Base-by-base conservation (phyloP, 345 rosid genomes). In the Rhizophora apiculata region DNA sequence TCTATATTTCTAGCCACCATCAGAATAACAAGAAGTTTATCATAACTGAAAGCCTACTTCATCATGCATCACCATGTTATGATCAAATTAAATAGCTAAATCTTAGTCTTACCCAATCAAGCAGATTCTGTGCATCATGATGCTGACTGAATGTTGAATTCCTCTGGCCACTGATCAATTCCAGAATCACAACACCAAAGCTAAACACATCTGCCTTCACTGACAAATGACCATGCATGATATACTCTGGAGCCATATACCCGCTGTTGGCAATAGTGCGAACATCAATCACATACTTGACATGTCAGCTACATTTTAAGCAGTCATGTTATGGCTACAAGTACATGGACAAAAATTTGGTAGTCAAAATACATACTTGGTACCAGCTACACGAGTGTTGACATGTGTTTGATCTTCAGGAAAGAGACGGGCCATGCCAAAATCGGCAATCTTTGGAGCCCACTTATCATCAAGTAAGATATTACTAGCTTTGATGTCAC, bases 361-460 rank as follows among this genome's bases (percentile, higher is more conserved):
- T 56, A 56, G 26, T 10, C 19, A 10, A 74, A 79, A 63, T 72
- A 66, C 91, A 54, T 91, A 95, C 99, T 82, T 90, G 83, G 99
- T 96, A 60, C 98, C 99, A 20, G 91, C 98, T 11, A 90, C 85
- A 31, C 98, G 97, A 30, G 99, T 96, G 75, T 89, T 83, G 72
- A 92, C 93, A 5, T 96, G 98, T 0, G 98, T 89, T 77, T 77
- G 70, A 31, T 93, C 97, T 83, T 96, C 99, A 0, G 95, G 93
- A 76, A 86, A 96, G 63, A 96, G 97, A n/a, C 99, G 96, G 24
- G 98, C 99, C 99, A 96, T 86, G 68, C 99, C 99, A 36, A 96
- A 96, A 84, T 96, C 99, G 8, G 97, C 97, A 32, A 96, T 96
- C 87, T 96, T 96, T 6, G 99, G 98, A 62, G 82, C 74, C 99